These are phyloP conservation scores for Paramecium pentaurelia DNA, from an alignment of 73 alveolate species.

Conservation along the genomic window DNA sequence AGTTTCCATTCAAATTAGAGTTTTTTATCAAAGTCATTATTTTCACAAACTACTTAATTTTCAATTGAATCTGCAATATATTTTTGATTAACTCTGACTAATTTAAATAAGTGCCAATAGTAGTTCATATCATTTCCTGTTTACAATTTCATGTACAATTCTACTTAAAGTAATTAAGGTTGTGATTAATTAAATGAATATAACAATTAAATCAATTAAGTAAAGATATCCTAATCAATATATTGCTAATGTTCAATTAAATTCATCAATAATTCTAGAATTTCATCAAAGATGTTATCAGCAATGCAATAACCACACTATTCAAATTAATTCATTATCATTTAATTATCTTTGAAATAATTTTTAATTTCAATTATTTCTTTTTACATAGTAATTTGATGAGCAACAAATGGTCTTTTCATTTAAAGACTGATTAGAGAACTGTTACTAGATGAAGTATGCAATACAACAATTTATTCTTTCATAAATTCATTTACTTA, in stretches of 20 bases:
- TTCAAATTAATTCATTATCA: background rate
- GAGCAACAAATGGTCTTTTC: background rate
- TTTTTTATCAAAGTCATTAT: background rate
- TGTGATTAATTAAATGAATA: background rate
- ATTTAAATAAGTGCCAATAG: conserved; percentile 39
- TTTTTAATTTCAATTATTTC: background rate
- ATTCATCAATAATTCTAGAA: background rate
- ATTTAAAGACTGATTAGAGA: background rate
- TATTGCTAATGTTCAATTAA: background rate
- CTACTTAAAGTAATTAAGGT: background rate
- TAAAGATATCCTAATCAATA: background rate
- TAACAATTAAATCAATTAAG: background rate
- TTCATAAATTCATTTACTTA: conserved; percentile 40
- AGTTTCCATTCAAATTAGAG: background rate
- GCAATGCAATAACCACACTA: conserved; percentile 31
- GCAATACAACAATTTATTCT: conserved; percentile 40
- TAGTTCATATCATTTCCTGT: conserved; percentile 49
- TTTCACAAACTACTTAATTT: background rate
- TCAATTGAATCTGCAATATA: background rate
- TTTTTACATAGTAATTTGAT: background rate
- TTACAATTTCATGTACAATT: background rate
- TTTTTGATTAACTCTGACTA: conserved; percentile 1
- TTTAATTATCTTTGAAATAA: background rate
- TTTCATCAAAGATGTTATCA: conserved; percentile 43
- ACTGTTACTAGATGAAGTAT: background rate